Evolutionary conservation across 164 flowering plant species (phyloP), one percentile per base, ranked within the genome.

Genomic region (Vitis labrusca): DNA sequence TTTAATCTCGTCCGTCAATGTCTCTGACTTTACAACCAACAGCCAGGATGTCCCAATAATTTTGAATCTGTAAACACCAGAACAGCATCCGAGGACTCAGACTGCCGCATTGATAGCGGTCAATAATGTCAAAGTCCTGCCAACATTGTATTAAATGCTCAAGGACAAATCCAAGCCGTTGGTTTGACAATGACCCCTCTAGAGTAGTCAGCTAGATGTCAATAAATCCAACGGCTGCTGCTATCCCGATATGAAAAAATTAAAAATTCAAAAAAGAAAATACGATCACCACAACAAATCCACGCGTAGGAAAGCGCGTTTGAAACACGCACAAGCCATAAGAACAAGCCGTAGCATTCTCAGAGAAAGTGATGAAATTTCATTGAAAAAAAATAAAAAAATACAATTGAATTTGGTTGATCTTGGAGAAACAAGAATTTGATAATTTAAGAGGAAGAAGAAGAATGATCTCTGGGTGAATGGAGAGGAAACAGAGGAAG

Each of bases 401-500:
- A 32, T 6, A 32, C 44, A 32, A 32, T 32, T 32, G 44, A 32
- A 32, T 32, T 32, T 32, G 44, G 44, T 4, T 32, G 44, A 32
- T 32, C 44, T 4, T 32, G 0, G 44, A 32, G 44, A 32, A 32
- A 32, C 44, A 32, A 32, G 44, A 32, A 32, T 32, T 32, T 32
- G 44, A 32, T 32, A 32, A 32, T 32, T 32, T 32, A 32, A 32
- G 44, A 32, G 44, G 44, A 63, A 69, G 10, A 1, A 59, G 55
- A 27, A 48, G 71, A 50, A 50, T 72, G 61, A 48, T 27, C 57
- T 73, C 65, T 61, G 1, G 83, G 81, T 16, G 88, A 80, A 14
- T 55, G 75, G 19, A 88, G 80, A 64, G 91, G 91, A 71, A 88
- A 88, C 76, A 88, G 59, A 30, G 85, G 83, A 77, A 88, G 56